Evolutionary conservation across 371 early-diverging fungal species (phyloP).

Genomic region (Nematocida ironsii): DNA sequence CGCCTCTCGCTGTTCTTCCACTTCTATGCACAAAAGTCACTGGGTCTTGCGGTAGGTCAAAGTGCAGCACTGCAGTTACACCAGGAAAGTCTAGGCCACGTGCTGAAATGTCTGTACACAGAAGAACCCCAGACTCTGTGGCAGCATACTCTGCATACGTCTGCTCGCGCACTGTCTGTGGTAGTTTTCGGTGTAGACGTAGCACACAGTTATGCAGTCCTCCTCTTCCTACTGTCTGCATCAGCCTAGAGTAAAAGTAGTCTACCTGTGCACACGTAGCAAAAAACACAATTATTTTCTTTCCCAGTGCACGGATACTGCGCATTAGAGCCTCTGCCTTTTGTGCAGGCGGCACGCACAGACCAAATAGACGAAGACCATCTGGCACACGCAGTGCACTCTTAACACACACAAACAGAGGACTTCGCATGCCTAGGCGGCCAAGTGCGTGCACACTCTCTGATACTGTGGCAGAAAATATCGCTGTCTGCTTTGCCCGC

Average conservation of each 20-base stretch:
- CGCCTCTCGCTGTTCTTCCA: constrained; percentile 89
- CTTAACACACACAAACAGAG: constrained; percentile 40
- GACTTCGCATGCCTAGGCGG: constrained; percentile 51
- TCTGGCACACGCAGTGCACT: constrained; percentile 27
- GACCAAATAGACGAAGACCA: constrained; percentile 6
- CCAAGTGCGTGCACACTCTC: constrained; percentile 31
- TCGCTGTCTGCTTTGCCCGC: constrained; percentile 35
- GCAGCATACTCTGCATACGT: constrained; percentile 59
- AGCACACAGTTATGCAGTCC: neutral
- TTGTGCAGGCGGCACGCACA: constrained; percentile 2
- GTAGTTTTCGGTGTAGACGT: constrained; percentile 66
- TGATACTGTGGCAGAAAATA: constrained; percentile 48
- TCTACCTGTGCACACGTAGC: constrained; percentile 67
- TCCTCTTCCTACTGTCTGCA: constrained; percentile 26
- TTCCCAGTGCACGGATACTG: neutral
- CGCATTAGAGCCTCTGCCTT: constrained; percentile 20
- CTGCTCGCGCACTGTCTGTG: constrained; percentile 61
- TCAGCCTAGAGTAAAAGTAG: constrained; percentile 71
- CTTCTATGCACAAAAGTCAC: constrained; percentile 91
- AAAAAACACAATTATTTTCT: constrained; percentile 55
- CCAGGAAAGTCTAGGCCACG: constrained; percentile 68
- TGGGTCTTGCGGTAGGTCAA: constrained; percentile 73
- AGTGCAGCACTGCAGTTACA: constrained; percentile 63
- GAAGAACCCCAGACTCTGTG: constrained; percentile 46
- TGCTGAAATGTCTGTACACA: constrained; percentile 68